These are phyloP conservation scores for Fusarium poae DNA, from an alignment of 2,329 filamentous ascomycete species.

Conservation along the genomic window DNA sequence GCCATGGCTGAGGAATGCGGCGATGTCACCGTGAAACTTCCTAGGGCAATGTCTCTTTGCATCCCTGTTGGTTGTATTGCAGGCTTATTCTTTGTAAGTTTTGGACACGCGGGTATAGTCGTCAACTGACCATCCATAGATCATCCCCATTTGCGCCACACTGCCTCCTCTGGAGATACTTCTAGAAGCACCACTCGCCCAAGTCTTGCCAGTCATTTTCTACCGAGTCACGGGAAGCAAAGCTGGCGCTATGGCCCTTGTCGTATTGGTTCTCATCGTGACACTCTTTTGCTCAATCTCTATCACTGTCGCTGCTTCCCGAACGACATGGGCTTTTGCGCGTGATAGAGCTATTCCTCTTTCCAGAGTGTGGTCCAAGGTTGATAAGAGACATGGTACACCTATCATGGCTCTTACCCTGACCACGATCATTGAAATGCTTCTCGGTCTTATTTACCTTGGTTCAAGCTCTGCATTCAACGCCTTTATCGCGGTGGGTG, in stretches of 20 bases:
- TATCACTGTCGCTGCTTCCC: slow-evolving; percentile 78
- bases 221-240: slow-evolving; percentile 80
- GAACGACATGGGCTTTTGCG: slow-evolving; percentile 82
- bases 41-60: slow-evolving; percentile 75
- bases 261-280: slow-evolving; percentile 82
- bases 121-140: slow-evolving; percentile 11
- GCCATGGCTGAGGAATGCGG: slow-evolving; percentile 72
- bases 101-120: slow-evolving; percentile 43
- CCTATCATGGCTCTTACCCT: slow-evolving; percentile 77
- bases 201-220: slow-evolving; percentile 82
- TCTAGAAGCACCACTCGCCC: slow-evolving; percentile 75
- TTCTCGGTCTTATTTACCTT: slow-evolving; percentile 83
- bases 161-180: slow-evolving; percentile 75
- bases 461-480: slow-evolving; percentile 82
- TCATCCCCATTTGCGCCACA: slow-evolving; percentile 66
- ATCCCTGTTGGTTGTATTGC: slow-evolving; percentile 74
- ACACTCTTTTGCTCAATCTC: slow-evolving; percentile 81
- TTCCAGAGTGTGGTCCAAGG: slow-evolving; percentile 73
- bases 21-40: slow-evolving; percentile 69
- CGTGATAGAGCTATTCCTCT: slow-evolving; percentile 80
- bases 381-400: slow-evolving; percentile 75
- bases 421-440: slow-evolving; percentile 75
- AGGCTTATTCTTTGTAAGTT: slow-evolving; percentile 69
- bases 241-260: slow-evolving; percentile 79
- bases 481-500: slow-evolving; percentile 82